Evolutionary conservation across 805 yeast genomes (phyloP), one percentile per base, ranked within the genome.

Genomic region (Peterozyma xylosa): DNA sequence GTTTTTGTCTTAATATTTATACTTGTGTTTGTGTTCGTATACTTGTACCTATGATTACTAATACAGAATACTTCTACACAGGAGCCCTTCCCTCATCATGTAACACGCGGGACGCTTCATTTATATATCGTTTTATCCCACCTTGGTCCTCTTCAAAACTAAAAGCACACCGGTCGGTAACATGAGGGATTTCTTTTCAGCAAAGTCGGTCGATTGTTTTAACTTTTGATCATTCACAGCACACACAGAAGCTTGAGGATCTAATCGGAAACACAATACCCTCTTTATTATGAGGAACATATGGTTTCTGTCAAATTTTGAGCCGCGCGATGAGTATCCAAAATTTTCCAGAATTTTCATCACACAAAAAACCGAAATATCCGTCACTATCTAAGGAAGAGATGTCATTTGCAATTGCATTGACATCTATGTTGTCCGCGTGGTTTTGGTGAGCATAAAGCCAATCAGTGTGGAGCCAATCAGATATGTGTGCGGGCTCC

Each of bases 251-350:
- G 14, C 34, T 21, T 21, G 27, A 21, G 34, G 34, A 14, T 32
- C 15, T 14, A 11, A 32, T 11, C 34, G 34, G 34, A 13, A 14
- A 32, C 34, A 11, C 34, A 5, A 5, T 4, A 21, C 27, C 7
- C 27, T 21, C 27, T 21, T 21, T 4, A 21, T 21, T 21, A 21
- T 5, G 5, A 32, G 34, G 9, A 32, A 32, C 15, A 5, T 5
- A 14, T 32, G 15, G 34, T 32, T 32, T 32, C 13, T 32, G 34
- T 32, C 13, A 13, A 32, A 32, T 32, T 13, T 32, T 14, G 15
- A 37, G 39, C 39, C 39, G 39, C 27, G 17, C 39, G 39, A 37
- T 37, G 39, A 17, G 39, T 21, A 21, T 21, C 27, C 27, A 21
- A 21, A 21, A 21, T 21, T 21, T 21, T 21, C 27, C 27, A 21